Base-by-base conservation (phyloP, 228 moss, liverwort and hornwort species). In the Sphagnum fallax region DNA sequence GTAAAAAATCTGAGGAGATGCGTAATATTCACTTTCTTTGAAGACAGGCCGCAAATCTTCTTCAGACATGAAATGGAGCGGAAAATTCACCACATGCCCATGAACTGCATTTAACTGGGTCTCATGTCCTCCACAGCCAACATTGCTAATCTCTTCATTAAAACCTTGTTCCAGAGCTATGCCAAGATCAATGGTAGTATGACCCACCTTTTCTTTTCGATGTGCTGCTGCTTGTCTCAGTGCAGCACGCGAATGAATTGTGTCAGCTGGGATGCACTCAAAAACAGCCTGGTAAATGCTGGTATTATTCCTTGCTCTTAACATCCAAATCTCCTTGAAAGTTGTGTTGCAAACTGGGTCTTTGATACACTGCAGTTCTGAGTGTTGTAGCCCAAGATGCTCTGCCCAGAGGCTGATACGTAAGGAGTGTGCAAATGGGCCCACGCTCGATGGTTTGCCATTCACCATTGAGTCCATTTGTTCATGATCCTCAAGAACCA, bases 1-100 rank as follows among this genome's bases (percentile, higher is more conserved):
- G 63, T 84, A 77, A 66, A 84, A 84, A 65, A 84, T 84, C 66
- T 73, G 78, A 6, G 84, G 75, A 63, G 80, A 84, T 72, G 84
- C 80, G 53, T 80, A 84, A 47, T 70, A 84, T 73, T 84, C 84
- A 58, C 84, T 84, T 72, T 84, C 84, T 75, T 84, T 84, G 75
- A 84, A 84, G 61, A 84, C 80, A 10, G 80, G 84, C 72, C 84
- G 77, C 71, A 84, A 67, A 71, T 84, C 84, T 75, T 80, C 84
- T 65, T 67, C 77, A 58, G 77, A 77, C 84, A 84, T 84, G 77
- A 84, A 84, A 59, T 75, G 71, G 75, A 84, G 84, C 16, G 83
- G 84, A 50, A 84, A 78, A 73, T 75, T 75, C 6, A 84, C 80
- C 68, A 84, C 77, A 68, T 78, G 80, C 63, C 84, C 84, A 65